Evolutionary conservation across 2,329 filamentous ascomycete genomes (phyloP).

Genomic region (Hypoxylon sp.): DNA sequence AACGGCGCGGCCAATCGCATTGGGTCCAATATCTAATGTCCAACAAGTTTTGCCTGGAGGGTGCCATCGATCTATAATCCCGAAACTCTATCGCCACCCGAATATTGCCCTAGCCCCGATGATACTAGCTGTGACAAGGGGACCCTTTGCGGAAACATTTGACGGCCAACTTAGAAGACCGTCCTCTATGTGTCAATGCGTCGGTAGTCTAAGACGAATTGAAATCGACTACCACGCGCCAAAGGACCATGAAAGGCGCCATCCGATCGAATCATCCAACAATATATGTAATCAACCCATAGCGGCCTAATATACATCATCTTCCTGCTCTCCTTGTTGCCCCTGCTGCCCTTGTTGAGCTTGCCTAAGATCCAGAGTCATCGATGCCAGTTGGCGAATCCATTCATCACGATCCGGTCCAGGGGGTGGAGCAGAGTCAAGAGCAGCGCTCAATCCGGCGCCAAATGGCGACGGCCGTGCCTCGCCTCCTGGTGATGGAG

Average conservation of each 20-base stretch:
- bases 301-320: background rate
- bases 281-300: background rate
- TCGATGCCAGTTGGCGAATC: background rate
- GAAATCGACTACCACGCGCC: background rate
- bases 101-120: background rate
- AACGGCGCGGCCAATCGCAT: conserved; percentile 8
- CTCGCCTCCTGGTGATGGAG: background rate
- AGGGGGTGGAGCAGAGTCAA: background rate
- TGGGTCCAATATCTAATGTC: background rate
- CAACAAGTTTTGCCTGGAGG: background rate
- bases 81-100: conserved; percentile 1
- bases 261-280: background rate
- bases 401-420: conserved; percentile 17
- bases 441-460: conserved; percentile 1
- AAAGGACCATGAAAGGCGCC: background rate
- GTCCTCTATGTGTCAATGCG: background rate
- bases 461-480: conserved; percentile 10
- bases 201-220: background rate
- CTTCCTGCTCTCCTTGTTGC: background rate
- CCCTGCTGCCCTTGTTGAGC: background rate
- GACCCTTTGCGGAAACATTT: background rate
- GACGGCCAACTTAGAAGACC: background rate
- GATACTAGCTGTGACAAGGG: background rate
- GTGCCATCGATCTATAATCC: background rate
- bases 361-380: background rate